Conservation (phyloP, 495 filamentous ascomycete genomes). For the Hapsidospora chrysogenum region DNA sequence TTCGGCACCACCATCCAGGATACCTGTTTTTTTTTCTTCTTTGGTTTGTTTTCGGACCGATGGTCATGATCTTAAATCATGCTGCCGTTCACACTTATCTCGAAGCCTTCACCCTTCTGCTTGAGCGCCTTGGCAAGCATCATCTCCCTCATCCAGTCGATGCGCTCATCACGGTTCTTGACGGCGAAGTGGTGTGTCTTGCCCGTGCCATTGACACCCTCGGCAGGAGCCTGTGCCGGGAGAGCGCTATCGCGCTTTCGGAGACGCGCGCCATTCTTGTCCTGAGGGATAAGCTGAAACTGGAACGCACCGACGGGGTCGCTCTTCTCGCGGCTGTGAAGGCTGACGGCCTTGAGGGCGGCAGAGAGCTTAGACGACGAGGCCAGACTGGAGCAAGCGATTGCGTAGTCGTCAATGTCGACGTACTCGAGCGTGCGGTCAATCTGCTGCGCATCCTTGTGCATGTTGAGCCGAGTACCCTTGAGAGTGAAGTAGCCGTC, state of each 20-base stretch:
- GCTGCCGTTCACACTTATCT: constrained; percentile 68
- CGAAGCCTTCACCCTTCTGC: constrained; percentile 67
- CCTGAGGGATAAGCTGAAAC: constrained; percentile 79
- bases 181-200: constrained; percentile 96
- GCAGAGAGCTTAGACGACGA: constrained; percentile 64
- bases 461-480: constrained; percentile 73
- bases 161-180: constrained; percentile 68
- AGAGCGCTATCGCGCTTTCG: constrained; percentile 25
- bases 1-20: too few species aligned
- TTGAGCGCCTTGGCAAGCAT: constrained; percentile 88
- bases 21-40: too few species aligned
- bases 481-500: constrained; percentile 74
- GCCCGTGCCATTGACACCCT: constrained; percentile 35
- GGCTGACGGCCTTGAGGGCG: constrained; percentile 71
- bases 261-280: constrained; percentile 28
- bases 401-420: constrained; percentile 88
- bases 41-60: too few species aligned
- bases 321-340: constrained; percentile 30
- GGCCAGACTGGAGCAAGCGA: constrained; percentile 67
- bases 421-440: constrained; percentile 60
- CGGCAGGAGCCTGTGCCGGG: constrained; percentile 7
- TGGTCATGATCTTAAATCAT: constrained; percentile 37
- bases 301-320: constrained; percentile 51
- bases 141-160: constrained; percentile 96
- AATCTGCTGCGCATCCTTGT: constrained; percentile 42